Percentiles rank a stretch among this genome's conserved stretches.
These are phyloP conservation scores for Avena atlantica DNA, from an alignment of 176 grass and related monocot genomes.

Conservation along the genomic window DNA sequence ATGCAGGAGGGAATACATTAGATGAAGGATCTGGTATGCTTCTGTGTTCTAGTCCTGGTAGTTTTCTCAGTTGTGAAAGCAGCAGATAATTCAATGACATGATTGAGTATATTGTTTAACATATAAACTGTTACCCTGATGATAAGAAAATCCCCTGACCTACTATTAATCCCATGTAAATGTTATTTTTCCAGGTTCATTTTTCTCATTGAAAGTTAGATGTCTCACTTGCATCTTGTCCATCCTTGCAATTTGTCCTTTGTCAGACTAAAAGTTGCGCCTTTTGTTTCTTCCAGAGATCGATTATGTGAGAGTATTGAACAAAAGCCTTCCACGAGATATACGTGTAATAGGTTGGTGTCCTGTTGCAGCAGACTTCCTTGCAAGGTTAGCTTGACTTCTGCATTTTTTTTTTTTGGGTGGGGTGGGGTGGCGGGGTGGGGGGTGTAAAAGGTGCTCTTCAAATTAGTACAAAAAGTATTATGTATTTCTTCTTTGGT, in stretches of 20 bases:
- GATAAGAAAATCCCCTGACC: not conserved
- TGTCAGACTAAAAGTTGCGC: conserved; percentile 6
- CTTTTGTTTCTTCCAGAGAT: conserved; percentile 70
- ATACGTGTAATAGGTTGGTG: conserved; percentile 90
- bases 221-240: conserved; percentile 20
- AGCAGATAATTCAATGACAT: conserved; percentile 22
- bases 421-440: not conserved
- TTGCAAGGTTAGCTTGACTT: conserved; percentile 69
- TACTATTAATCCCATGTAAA: not conserved
- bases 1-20: conserved; percentile 33
- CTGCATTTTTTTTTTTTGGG: not conserved
- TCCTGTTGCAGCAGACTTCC: conserved; percentile 76
- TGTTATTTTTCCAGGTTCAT: conserved; percentile 13
- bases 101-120: conserved; percentile 38
- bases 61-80: not conserved
- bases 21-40: conserved; percentile 62
- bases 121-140: conserved; percentile 25
- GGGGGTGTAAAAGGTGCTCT: not conserved
- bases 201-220: not conserved
- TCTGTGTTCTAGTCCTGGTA: conserved; percentile 25
- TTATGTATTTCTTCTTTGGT: conserved; percentile 2
- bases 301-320: conserved; percentile 91
- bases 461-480: conserved; percentile 8
- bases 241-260: conserved; percentile 14
- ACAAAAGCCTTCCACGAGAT: conserved; percentile 86